Conservation (phyloP, 2,329 filamentous ascomycete genomes). For the Fusarium secorum region DNA sequence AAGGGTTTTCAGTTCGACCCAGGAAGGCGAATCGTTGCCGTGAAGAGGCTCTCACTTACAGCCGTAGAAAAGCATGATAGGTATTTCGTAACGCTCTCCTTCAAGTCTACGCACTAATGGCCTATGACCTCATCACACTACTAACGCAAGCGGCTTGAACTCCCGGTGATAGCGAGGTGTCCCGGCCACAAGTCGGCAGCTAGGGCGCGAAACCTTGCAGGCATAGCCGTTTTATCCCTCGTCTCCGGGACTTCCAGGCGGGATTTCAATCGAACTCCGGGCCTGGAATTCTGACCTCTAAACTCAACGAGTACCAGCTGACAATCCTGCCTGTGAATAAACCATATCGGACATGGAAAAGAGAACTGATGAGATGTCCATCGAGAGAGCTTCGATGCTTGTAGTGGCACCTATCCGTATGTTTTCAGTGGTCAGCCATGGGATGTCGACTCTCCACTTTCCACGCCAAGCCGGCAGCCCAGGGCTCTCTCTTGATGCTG, state of each 20-base stretch:
- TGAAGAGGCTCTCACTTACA: background rate
- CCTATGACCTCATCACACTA: conserved; percentile 42
- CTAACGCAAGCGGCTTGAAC: conserved; percentile 16
- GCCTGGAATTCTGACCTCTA: background rate
- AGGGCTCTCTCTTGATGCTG: conserved; percentile 20
- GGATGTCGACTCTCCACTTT: conserved; percentile 23
- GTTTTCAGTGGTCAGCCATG: conserved; percentile 32
- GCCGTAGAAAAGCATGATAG: conserved; percentile 5
- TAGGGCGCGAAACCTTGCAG: conserved; percentile 30
- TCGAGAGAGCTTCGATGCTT: conserved; percentile 7
- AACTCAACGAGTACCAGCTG: background rate
- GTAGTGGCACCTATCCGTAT: conserved; percentile 26
- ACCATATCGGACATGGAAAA: background rate
- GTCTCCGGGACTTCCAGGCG: conserved; percentile 26
- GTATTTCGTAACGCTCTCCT: conserved; percentile 1
- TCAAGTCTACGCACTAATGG: background rate
- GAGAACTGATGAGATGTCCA: conserved; percentile 3
- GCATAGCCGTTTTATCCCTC: conserved; percentile 24
- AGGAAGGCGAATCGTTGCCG: background rate
- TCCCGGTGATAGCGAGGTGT: conserved; percentile 21
- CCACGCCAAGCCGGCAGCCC: conserved; percentile 3
- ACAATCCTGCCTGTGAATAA: conserved; percentile 4
- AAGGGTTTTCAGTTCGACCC: background rate
- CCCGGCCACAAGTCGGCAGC: conserved; percentile 38
- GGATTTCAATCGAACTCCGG: background rate